phyloP scores from a whole-genome alignment of 2,329 filamentous ascomycete species.

The Mycosphaerella sp. region DNA sequence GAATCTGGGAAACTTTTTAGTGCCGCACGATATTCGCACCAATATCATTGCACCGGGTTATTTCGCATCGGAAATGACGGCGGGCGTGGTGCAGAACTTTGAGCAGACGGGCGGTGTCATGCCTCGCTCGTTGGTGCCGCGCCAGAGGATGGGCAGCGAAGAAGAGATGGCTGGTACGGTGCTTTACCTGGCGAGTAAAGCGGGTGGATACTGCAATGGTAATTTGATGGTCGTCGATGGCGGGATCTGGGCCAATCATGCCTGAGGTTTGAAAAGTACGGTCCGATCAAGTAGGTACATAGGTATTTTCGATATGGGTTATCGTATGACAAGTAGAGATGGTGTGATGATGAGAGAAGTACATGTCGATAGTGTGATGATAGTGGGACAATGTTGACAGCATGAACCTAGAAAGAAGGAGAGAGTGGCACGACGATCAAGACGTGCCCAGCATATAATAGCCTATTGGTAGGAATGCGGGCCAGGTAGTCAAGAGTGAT shows the following conservation, averaged over 20 bases:
- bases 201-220: constrained; percentile 51
- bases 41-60: constrained; percentile 44
- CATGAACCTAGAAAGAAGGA: too few relatives aligned
- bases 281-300: too few relatives aligned
- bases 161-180: constrained; percentile 47
- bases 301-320: too few relatives aligned
- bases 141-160: constrained; percentile 28
- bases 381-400: too few relatives aligned
- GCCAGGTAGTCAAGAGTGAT: too few relatives aligned
- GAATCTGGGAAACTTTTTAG: constrained; percentile 38
- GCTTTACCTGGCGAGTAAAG: constrained; percentile 47
- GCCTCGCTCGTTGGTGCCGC: constrained; percentile 28
- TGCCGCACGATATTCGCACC: constrained; percentile 42
- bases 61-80: constrained; percentile 44
- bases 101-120: constrained; percentile 31
- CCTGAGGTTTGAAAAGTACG: not conserved
- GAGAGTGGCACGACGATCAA: too few relatives aligned
- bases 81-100: constrained; percentile 31
- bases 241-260: constrained; percentile 34
- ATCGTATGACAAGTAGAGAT: too few relatives aligned
- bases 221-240: constrained; percentile 45
- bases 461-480: too few relatives aligned
- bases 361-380: too few relatives aligned
- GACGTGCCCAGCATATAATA: too few relatives aligned
- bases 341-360: too few relatives aligned